Evolutionary conservation across 2,329 filamentous ascomycete species (phyloP).

Genomic region (Chaetomiaceae sp.): DNA sequence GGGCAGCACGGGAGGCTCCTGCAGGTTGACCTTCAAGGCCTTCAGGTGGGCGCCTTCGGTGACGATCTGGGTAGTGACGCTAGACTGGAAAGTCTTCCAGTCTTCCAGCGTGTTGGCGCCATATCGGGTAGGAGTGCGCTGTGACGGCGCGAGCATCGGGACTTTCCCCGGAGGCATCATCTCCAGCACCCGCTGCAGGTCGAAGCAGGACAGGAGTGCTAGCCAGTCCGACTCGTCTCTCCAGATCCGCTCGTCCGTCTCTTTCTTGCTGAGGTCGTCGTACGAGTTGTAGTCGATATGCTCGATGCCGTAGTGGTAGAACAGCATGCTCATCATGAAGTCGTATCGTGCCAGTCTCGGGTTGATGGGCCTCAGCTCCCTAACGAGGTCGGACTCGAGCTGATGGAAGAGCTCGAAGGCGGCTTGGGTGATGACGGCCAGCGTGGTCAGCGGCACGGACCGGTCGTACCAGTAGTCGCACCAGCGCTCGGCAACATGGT

Average conservation of each 20-base stretch:
- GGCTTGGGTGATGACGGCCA: conserved; percentile 32
- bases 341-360: conserved; percentile 23
- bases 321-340: conserved; percentile 28
- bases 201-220: conserved; percentile 23
- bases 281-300: conserved; percentile 30
- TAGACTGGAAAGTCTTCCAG: conserved; percentile 20
- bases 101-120: conserved; percentile 20
- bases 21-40: conserved; percentile 25
- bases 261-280: conserved; percentile 17
- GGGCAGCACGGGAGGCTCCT: conserved; percentile 20
- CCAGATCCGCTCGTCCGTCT: conserved; percentile 26
- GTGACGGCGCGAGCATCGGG: conserved; percentile 18
- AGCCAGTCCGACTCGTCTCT: conserved; percentile 30
- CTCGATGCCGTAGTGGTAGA: conserved; percentile 27
- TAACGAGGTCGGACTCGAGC: conserved; percentile 28
- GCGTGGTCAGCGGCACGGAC: conserved; percentile 24
- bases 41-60: conserved; percentile 28
- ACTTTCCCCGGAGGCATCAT: conserved; percentile 27
- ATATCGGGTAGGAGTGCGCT: conserved; percentile 18
- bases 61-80: conserved; percentile 24
- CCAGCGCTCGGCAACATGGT: conserved; percentile 31
- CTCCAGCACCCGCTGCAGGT: conserved; percentile 19
- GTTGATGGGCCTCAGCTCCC: conserved; percentile 15
- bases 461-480: conserved; percentile 31
- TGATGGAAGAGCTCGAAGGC: conserved; percentile 32